Evolutionary conservation across 495 filamentous ascomycete genomes (phyloP).

Genomic region (Tricharina praecox): DNA sequence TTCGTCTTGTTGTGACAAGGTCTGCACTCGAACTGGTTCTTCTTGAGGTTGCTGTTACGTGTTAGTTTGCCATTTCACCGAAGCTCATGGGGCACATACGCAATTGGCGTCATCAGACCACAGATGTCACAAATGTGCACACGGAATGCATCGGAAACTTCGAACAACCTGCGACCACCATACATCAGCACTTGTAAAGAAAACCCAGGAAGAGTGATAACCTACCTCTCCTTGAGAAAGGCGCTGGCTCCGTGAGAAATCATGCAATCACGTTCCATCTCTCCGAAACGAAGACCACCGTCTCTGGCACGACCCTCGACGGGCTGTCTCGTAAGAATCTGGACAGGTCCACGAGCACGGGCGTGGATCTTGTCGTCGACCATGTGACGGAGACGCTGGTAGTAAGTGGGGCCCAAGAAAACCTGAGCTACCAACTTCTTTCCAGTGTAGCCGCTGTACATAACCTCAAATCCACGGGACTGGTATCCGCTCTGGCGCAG

Average conservation of each 20-base stretch:
- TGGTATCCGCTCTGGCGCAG: constrained; percentile 91
- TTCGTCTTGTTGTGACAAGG: constrained; percentile 97
- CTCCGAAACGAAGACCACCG: constrained; percentile 96
- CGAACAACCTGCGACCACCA: constrained; percentile 43
- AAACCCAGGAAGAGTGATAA: background rate
- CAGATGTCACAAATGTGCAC: constrained; percentile 99
- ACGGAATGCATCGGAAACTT: constrained; percentile 93
- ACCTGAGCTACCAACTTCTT: constrained; percentile 83
- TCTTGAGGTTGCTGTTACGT: constrained; percentile 63
- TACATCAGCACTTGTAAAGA: background rate
- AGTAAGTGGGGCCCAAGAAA: constrained; percentile 96
- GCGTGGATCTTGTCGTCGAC: constrained; percentile 99
- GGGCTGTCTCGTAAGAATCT: constrained; percentile 96
- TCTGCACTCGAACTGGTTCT: constrained; percentile 85
- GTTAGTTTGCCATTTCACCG: no score
- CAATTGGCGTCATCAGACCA: constrained; percentile 95
- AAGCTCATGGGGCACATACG: constrained; percentile 53
- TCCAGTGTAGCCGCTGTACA: constrained; percentile 97
- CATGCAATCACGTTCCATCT: constrained; percentile 99
- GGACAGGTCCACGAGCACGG: constrained; percentile 80
- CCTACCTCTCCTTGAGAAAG: constrained; percentile 76
- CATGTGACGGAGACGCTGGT: constrained; percentile 97
- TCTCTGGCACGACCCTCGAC: constrained; percentile 95
- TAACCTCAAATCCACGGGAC: constrained; percentile 88
- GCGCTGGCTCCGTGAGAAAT: constrained; percentile 92